Evolutionary conservation across 2,329 filamentous ascomycete species (phyloP).

Genomic region (Ilyonectria robusta): DNA sequence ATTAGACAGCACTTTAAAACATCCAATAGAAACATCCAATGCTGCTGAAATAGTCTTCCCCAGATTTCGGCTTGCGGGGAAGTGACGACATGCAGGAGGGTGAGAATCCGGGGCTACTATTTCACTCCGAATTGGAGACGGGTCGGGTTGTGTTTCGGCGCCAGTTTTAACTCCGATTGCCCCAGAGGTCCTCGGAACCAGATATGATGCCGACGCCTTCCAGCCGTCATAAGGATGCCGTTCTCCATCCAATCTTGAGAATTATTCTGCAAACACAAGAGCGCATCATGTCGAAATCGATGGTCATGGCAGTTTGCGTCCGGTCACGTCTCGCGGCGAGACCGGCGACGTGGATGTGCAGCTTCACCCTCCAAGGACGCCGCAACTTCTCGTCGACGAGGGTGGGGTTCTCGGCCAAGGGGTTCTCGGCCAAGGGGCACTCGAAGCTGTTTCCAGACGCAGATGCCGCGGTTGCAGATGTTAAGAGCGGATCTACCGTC

Average conservation of each 20-base stretch:
- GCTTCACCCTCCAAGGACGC: constrained; percentile 29
- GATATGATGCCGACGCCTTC: constrained; percentile 15
- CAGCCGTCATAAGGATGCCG: constrained; percentile 11
- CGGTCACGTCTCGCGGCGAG: constrained; percentile 23
- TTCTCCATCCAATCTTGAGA: background rate
- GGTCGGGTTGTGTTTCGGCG: background rate
- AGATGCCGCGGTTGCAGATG: constrained; percentile 78
- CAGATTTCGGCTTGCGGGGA: constrained; percentile 4
- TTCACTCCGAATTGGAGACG: constrained; percentile 14
- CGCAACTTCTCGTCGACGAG: constrained; percentile 42
- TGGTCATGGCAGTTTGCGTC: constrained; percentile 23
- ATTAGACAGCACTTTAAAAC: background rate
- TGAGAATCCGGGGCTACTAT: constrained; percentile 10
- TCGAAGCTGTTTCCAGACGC: constrained; percentile 70
- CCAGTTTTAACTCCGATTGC: constrained; percentile 18
- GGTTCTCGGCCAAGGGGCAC: constrained; percentile 25
- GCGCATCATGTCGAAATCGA: constrained; percentile 20
- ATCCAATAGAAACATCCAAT: background rate
- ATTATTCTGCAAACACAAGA: background rate
- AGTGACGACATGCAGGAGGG: constrained; percentile 3
- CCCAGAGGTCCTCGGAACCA: constrained; percentile 15
- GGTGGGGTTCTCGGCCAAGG: constrained; percentile 23
- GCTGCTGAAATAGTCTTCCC: background rate
- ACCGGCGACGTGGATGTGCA: constrained; percentile 41
- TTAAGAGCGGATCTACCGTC: constrained; percentile 78